phyloP scores from a whole-genome alignment of 2,329 filamentous ascomycete genomes.

The Fusarium sublunatum region DNA sequence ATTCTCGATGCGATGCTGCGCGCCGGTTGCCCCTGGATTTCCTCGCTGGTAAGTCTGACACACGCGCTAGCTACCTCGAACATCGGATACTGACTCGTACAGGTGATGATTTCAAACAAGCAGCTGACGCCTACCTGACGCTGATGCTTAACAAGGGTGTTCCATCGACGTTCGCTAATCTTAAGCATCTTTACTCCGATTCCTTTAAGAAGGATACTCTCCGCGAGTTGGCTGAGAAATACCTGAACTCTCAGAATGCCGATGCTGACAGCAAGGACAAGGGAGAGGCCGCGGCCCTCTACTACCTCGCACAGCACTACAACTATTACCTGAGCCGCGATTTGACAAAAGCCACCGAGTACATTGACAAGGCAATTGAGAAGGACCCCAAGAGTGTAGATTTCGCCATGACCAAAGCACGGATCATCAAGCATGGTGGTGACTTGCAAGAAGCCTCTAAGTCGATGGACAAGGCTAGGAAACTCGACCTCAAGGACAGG shows the following conservation, averaged over 20 bases:
- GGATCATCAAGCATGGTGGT: conserved; percentile 92
- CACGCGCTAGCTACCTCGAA: background rate
- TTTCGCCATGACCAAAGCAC: conserved; percentile 93
- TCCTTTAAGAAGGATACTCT: conserved; percentile 80
- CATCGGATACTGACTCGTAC: conserved; percentile 37
- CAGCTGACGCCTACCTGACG: conserved; percentile 82
- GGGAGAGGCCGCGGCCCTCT: conserved; percentile 84
- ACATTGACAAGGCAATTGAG: conserved; percentile 85
- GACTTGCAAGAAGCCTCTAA: conserved; percentile 83
- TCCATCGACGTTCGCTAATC: conserved; percentile 94
- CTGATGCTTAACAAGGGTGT: conserved; percentile 92
- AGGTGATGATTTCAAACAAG: conserved; percentile 82
- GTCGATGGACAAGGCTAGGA: conserved; percentile 87
- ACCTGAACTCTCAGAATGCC: conserved; percentile 70
- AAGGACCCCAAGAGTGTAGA: conserved; percentile 85
- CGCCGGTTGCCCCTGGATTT: conserved; percentile 91
- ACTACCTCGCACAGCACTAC: conserved; percentile 97
- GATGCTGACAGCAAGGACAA: conserved; percentile 61
- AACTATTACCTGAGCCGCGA: conserved; percentile 91
- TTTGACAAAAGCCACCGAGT: conserved; percentile 81
- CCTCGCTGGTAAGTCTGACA: conserved; percentile 68
- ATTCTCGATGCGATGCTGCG: conserved; percentile 84
- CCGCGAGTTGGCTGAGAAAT: conserved; percentile 80
- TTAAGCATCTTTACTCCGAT: conserved; percentile 91
- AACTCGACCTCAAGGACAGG: conserved; percentile 87